Conservation (phyloP, 2,329 filamentous ascomycete species). For the Dothistroma pini region DNA sequence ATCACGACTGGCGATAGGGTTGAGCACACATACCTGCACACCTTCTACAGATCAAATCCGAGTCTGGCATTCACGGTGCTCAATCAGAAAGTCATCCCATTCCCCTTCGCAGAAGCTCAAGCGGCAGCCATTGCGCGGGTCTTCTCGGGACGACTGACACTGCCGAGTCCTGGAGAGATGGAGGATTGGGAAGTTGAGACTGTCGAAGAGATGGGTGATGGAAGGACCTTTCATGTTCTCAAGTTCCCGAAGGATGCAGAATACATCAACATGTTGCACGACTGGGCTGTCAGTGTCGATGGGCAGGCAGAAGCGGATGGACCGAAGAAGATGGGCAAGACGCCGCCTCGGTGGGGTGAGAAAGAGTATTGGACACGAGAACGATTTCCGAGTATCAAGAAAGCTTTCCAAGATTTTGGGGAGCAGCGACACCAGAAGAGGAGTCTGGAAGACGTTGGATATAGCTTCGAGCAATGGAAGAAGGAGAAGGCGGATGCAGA, state of each 20-base stretch:
- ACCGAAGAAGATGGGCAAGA: conserved; percentile 50
- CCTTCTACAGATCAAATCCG: conserved; percentile 72
- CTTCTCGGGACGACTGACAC: conserved; percentile 65
- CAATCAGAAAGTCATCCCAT: conserved; percentile 82
- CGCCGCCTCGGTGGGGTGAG: conserved; percentile 67
- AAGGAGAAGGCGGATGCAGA: conserved; percentile 20
- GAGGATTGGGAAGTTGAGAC: conserved; percentile 58
- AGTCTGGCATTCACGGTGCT: conserved; percentile 74
- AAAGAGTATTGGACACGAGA: conserved; percentile 69
- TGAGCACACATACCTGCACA: conserved; percentile 70
- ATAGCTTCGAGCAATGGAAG: conserved; percentile 35
- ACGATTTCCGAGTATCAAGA: conserved; percentile 65
- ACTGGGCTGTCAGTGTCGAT: conserved; percentile 54
- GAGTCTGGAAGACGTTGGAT: conserved; percentile 67
- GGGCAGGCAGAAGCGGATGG: conserved; percentile 14
- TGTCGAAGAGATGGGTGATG: conserved; percentile 40
- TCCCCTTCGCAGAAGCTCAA: conserved; percentile 75
- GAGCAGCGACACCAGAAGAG: conserved; percentile 55
- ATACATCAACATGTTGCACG: conserved; percentile 66
- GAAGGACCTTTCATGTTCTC: conserved; percentile 53
- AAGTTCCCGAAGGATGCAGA: conserved; percentile 60
- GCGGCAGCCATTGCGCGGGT: conserved; percentile 71
- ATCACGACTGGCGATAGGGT: conserved; percentile 68
- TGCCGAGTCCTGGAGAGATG: conserved; percentile 66
- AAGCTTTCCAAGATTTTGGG: conserved; percentile 65